Evolutionary conservation across 495 filamentous ascomycete genomes (phyloP).

Genomic region (Penicillium silybi): DNA sequence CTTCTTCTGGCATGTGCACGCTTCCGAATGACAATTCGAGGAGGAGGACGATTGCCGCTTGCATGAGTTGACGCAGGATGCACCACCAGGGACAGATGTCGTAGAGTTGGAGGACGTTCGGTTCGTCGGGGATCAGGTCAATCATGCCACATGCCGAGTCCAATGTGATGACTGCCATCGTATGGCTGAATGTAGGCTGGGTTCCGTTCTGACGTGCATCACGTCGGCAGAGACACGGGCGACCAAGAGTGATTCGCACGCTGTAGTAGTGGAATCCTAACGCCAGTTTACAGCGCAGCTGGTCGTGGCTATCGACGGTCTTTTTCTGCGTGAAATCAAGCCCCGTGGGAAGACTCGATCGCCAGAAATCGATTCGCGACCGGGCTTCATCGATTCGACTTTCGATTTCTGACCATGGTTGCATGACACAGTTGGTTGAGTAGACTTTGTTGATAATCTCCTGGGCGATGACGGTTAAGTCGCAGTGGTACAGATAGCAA

Average conservation of each 20-base stretch:
- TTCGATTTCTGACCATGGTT: conserved; percentile 59
- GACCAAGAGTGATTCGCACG: conserved; percentile 55
- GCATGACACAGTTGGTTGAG: conserved; percentile 47
- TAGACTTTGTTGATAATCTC: conserved; percentile 58
- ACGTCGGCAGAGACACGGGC: conserved; percentile 61
- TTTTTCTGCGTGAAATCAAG: conserved; percentile 46
- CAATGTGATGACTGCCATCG: conserved; percentile 50
- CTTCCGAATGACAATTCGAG: conserved; percentile 54
- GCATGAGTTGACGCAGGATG: conserved; percentile 58
- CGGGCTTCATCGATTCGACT: conserved; percentile 50
- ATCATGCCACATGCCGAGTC: conserved; percentile 52
- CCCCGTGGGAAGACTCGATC: conserved; percentile 42
- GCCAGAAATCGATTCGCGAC: conserved; percentile 53
- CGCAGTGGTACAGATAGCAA: conserved; percentile 47
- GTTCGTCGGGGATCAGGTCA: conserved; percentile 46
- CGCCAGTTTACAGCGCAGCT: conserved; percentile 42
- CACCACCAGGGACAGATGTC: conserved; percentile 60
- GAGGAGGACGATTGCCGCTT: conserved; percentile 54
- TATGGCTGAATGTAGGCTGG: conserved; percentile 47
- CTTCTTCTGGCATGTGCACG: conserved; percentile 48
- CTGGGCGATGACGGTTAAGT: conserved; percentile 50
- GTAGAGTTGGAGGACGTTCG: conserved; percentile 46
- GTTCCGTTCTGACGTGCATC: conserved; percentile 40
- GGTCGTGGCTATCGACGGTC: conserved; percentile 27
- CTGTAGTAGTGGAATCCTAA: conserved; percentile 59